Base-by-base conservation (phyloP, 768 basidiomycete genomes). In the Clathrus columnatus region DNA sequence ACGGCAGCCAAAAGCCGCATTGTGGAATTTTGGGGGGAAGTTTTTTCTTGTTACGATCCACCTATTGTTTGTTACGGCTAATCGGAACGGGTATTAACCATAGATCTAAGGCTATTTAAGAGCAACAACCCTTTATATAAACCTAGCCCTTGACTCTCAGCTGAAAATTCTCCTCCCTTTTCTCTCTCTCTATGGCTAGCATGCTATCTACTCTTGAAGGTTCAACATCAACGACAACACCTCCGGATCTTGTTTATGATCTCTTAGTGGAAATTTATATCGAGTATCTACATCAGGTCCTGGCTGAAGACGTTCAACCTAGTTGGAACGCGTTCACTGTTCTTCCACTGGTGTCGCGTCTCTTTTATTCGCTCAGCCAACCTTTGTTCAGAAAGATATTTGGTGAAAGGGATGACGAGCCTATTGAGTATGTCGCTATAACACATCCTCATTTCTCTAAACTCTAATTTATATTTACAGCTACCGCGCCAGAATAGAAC, bases 321-420 rank as follows among this genome's bases (percentile, higher is more conserved):
- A n/a, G 21, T 23, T 52, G 51, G 51, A 52, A 52, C 42, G 51
- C 51, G 20, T 52, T 52, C 36, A 28, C n/a, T 23, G 36, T 52
- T 18, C 20, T 52, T 1, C 51, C 51, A 36, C 10, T 10, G 5
- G 51, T 52, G 2, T 52, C 51, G 36, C 51, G 36, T 52, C 14
- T 52, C 28, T 52, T 52, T 43, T 23, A 43, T 29, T 43, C 26
- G 2, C 51, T 52, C 28, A 43, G 30, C 21, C 28, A 43, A 10
- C 36, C 28, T n/a, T 2, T 52, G 18, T 52, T 52, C 21, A 28
- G 20, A 21, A 52, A 28, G 24, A 52, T 52, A 21, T 52, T 52
- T 23, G 51, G 51, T 16, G 51, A 52, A 16, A 21, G 42, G 11
- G 51, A 21, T 43, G 5, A 21, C 2, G 51, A 32, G n/a, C 17